Base-by-base conservation (phyloP, 345 rosid genomes). In the Salix koriyanagi region DNA sequence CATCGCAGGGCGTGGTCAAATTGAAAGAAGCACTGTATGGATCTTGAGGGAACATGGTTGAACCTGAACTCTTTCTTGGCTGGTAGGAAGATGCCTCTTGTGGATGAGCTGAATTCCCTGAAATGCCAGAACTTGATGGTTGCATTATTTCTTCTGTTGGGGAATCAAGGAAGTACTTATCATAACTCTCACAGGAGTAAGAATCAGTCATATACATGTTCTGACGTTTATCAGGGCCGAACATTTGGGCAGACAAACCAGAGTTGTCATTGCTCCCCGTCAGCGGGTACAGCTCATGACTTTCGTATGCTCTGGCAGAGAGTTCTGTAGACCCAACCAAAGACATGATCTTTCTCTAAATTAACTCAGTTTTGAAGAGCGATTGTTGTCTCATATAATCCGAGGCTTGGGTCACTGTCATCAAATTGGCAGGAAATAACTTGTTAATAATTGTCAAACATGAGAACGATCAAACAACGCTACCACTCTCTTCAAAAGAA, bases 161-260 rank as follows among this genome's bases (percentile, higher is more conserved):
- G 12, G 98, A 96, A 67, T 88, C 94, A 14, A 87, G 82, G 80
- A 95, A 88, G 83, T 90, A 93, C 83, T 91, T 90, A 78, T 91
- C 97, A n/a, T 90, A 92, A 83, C 88, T 90, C 86, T 93, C 92
- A 39, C 80, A 79, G 41, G 85, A 81, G 86, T 84, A 90, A 75
- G 94, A 87, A 85, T 88, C 89, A 9, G 88, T 74, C 60, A 82
- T 74, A 70, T 83, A 95, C 72, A 85, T 79, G 76, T 84, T 84
- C 79, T 82, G 91, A 68, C 66, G 90, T 71, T 86, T 89, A 72
- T 88, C 91, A 69, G 89, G 83, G 74, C 82, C 76, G 73, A 82
- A 90, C 32, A 79, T 77, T 73, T 85, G 87, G 54, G 84, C 16
- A 48, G 94, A 77, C 71, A 81, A 75, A 64, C 82, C 88, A 79